phyloP scores from a whole-genome alignment of 1,284 basidiomycete species.

The Ustilago xerochloae region DNA sequence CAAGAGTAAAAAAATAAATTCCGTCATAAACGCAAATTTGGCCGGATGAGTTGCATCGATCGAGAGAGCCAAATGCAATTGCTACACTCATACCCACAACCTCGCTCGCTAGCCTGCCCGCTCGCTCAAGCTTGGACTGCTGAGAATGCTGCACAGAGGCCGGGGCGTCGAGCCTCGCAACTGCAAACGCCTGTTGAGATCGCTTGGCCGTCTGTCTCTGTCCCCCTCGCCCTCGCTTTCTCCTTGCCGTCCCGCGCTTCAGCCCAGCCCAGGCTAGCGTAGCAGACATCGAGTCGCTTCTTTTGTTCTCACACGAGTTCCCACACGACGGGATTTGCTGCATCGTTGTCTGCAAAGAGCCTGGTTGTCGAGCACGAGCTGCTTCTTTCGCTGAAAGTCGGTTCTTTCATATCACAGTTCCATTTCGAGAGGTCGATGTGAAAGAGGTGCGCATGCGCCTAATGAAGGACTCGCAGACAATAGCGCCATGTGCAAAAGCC shows the following conservation, averaged over 20 bases:
- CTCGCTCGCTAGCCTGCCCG: too few species aligned
- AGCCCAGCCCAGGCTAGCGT: background rate
- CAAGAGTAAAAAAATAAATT: background rate
- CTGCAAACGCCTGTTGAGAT: background rate
- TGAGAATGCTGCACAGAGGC: too few species aligned
- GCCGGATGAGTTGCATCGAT: conserved; percentile 12
- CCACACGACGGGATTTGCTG: background rate
- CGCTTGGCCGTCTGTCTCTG: too few species aligned
- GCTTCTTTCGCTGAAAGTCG: background rate
- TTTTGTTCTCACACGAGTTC: background rate
- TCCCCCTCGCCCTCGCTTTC: background rate
- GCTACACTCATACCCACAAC: background rate
- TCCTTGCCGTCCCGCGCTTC: conserved; percentile 4
- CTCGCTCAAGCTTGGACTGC: too few species aligned
- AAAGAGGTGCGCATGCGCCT: conserved; percentile 2
- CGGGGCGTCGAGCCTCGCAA: too few species aligned
- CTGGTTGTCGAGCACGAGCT: background rate
- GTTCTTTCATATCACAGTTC: background rate
- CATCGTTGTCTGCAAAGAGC: background rate
- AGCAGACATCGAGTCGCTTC: background rate
- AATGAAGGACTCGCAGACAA: conserved; percentile 5
- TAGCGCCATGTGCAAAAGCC: background rate
- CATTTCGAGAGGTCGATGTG: background rate
- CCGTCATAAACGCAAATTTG: conserved; percentile 2
- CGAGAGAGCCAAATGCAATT: background rate